Conservation (phyloP, 2,329 filamentous ascomycete species). For the Phoma herbarum region DNA sequence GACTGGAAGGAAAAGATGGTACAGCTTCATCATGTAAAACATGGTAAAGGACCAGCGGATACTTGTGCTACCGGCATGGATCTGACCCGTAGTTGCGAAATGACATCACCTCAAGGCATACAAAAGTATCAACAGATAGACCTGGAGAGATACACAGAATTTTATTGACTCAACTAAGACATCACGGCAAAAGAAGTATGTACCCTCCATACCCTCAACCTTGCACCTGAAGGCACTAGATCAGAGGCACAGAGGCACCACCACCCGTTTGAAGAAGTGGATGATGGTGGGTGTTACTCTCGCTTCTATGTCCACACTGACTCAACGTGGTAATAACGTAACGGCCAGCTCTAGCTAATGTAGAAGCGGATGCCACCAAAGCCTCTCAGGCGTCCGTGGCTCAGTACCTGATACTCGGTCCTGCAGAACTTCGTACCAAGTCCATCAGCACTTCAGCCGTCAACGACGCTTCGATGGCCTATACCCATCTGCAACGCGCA, state of each 20-base stretch:
- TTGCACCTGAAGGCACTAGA: slow-evolving; percentile 36
- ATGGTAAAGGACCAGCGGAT: background rate
- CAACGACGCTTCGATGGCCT: slow-evolving; percentile 8
- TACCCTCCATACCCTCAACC: slow-evolving; percentile 38
- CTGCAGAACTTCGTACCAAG: background rate
- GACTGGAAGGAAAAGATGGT: background rate
- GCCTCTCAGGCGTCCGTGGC: slow-evolving; percentile 1
- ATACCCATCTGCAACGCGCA: slow-evolving; percentile 16
- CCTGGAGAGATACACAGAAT: background rate
- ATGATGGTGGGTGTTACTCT: slow-evolving; percentile 42
- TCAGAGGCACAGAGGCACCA: slow-evolving; percentile 40
- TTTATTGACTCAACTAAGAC: background rate
- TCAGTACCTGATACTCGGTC: background rate
- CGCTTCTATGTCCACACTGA: slow-evolving; percentile 56
- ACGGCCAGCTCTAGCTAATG: slow-evolving; percentile 55
- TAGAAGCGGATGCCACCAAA: slow-evolving; percentile 43
- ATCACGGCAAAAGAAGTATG: slow-evolving; percentile 32
- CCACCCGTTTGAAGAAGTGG: slow-evolving; percentile 37
- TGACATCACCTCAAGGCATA: background rate
- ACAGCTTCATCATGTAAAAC: background rate
- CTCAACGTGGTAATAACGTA: slow-evolving; percentile 48
- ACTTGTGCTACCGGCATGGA: background rate
- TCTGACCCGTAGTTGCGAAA: background rate
- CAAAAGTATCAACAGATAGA: background rate
- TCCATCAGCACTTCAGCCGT: background rate